phyloP scores from a whole-genome alignment of 164 flowering plant species.

The Cinnamomum micranthum region DNA sequence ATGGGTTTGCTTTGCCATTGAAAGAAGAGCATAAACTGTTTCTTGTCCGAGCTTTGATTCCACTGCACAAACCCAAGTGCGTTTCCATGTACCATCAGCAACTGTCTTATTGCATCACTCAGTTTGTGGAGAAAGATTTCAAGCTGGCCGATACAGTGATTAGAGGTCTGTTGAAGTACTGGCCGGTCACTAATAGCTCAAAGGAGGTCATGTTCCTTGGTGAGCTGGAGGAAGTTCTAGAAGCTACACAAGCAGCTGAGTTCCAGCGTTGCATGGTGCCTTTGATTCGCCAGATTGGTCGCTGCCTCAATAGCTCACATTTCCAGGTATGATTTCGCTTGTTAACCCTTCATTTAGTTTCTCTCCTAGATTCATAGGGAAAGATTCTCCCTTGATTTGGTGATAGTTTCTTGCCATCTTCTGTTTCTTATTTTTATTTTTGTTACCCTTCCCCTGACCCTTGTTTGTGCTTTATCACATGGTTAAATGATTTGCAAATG shows the following conservation, averaged over 20 bases:
- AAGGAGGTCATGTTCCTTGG: constrained; percentile 86
- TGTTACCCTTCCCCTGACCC: neutral
- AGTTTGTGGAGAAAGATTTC: constrained; percentile 78
- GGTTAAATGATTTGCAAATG: neutral
- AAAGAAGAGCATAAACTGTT: constrained; percentile 86
- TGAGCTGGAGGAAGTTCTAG: constrained; percentile 78
- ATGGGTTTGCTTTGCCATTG: constrained; percentile 81
- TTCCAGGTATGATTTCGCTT: constrained; percentile 50
- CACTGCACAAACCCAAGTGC: constrained; percentile 81
- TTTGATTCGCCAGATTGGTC: constrained; percentile 61
- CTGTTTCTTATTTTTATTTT: neutral
- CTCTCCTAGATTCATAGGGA: neutral
- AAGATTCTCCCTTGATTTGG: neutral
- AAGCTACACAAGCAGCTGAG: constrained; percentile 76
- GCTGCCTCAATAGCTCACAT: constrained; percentile 76
- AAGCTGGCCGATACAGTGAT: constrained; percentile 80
- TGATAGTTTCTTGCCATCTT: neutral
- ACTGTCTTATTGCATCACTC: constrained; percentile 73
- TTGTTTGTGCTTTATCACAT: neutral
- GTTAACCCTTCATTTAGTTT: neutral
- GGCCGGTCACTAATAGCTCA: constrained; percentile 81
- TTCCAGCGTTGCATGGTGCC: constrained; percentile 85
- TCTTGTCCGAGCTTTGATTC: constrained; percentile 70
- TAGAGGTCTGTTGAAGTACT: constrained; percentile 72
- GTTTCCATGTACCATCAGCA: constrained; percentile 77